A percentile compares a stretch with the other conserved stretches of the same genome.
Evolutionary conservation across 768 basidiomycete genomes (phyloP).

Genomic region (Pleurotus giganteus): DNA sequence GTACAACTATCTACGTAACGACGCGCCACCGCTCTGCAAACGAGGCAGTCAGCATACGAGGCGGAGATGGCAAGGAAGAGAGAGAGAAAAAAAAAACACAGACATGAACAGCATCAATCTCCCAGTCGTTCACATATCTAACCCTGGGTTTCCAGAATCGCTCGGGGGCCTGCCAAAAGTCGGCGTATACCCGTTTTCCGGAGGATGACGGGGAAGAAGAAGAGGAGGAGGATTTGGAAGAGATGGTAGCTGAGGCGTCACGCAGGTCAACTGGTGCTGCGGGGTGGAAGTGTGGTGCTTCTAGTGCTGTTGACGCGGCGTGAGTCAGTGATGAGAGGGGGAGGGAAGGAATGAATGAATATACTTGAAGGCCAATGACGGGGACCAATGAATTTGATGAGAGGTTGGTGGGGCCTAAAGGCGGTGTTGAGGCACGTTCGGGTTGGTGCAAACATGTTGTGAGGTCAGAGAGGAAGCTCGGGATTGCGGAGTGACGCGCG

Average conservation of each 20-base stretch:
- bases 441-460: background rate
- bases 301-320: slow-evolving; percentile 22
- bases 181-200: slow-evolving; percentile 23
- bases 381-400: slow-evolving; percentile 64
- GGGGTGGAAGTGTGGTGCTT: slow-evolving; percentile 56
- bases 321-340: slow-evolving; percentile 2
- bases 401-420: slow-evolving; percentile 51
- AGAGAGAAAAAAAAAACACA: slow-evolving; percentile 19
- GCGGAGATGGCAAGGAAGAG: slow-evolving; percentile 1
- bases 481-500: too few species aligned
- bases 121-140: slow-evolving; percentile 47
- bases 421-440: slow-evolving; percentile 19
- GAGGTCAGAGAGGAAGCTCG: too few species aligned
- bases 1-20: slow-evolving; percentile 31
- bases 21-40: slow-evolving; percentile 67
- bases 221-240: slow-evolving; percentile 30
- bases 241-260: slow-evolving; percentile 44
- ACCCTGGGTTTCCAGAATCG: slow-evolving; percentile 53
- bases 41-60: slow-evolving; percentile 6
- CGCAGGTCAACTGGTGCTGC: slow-evolving; percentile 63
- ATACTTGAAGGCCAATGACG: slow-evolving; percentile 47
- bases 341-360: slow-evolving; percentile 13
- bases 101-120: slow-evolving; percentile 70
- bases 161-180: slow-evolving; percentile 70
- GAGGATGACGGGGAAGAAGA: slow-evolving; percentile 19